Conservation (phyloP, 1,284 basidiomycete genomes). For the Cryptococcus sp. region DNA sequence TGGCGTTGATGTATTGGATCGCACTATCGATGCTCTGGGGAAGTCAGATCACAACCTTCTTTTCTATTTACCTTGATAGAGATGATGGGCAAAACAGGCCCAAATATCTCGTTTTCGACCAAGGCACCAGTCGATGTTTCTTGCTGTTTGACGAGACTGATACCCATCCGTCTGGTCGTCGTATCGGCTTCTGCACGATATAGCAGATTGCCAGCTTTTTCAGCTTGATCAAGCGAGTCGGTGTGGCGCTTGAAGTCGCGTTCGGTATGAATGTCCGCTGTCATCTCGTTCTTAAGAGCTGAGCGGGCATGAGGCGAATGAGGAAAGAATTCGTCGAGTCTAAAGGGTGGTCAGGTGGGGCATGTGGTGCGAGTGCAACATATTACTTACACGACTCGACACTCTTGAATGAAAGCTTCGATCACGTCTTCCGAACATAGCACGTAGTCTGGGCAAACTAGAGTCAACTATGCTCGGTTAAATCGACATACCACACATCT, state of each 20-base stretch:
- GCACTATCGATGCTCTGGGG: slow-evolving; percentile 61
- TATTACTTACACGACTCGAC: slow-evolving; percentile 58
- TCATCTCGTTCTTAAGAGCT: slow-evolving; percentile 50
- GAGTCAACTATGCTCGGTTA: slow-evolving; percentile 44
- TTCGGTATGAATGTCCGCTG: slow-evolving; percentile 54
- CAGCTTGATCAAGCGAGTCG: slow-evolving; percentile 60
- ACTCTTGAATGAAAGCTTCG: slow-evolving; percentile 59
- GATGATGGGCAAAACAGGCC: slow-evolving; percentile 69
- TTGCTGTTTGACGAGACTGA: slow-evolving; percentile 51
- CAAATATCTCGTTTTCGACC: slow-evolving; percentile 72
- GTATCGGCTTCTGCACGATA: slow-evolving; percentile 65
- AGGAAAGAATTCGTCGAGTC: slow-evolving; percentile 33
- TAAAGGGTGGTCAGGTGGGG: background rate
- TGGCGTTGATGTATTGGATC: slow-evolving; percentile 62
- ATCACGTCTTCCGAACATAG: slow-evolving; percentile 63
- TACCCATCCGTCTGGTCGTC: slow-evolving; percentile 44
- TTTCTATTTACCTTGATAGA: slow-evolving; percentile 55
- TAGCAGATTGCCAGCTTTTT: slow-evolving; percentile 59
- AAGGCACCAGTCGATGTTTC: slow-evolving; percentile 57
- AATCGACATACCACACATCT: background rate
- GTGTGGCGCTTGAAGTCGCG: slow-evolving; percentile 62
- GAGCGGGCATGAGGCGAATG: slow-evolving; percentile 46
- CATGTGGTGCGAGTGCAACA: no score
- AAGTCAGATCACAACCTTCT: background rate
- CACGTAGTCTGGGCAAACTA: slow-evolving; percentile 67